These are phyloP conservation scores for Phytopythium mirpurense DNA, from an alignment of 352 stramenopile species.

Conservation along the genomic window DNA sequence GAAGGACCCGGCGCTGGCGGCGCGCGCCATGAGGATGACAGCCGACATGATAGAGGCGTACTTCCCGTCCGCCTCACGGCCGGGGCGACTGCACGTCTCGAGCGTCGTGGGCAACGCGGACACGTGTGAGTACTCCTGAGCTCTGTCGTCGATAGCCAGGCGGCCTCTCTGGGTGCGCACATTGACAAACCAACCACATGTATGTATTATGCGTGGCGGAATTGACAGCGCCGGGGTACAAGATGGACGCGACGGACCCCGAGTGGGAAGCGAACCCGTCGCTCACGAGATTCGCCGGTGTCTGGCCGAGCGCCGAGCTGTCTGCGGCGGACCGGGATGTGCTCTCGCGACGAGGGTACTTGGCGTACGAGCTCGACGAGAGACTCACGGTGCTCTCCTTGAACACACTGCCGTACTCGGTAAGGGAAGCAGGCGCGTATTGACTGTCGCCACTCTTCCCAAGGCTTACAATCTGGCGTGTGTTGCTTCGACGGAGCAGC, in stretches of 20 bases:
- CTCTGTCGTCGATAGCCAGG: too few species aligned
- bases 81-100: conserved; percentile 3
- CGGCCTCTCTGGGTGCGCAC: too few species aligned
- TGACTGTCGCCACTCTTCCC: background rate
- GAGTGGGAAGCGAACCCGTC: conserved; percentile 41
- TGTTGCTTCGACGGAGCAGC: background rate
- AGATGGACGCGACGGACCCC: conserved; percentile 70
- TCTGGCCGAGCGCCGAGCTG: conserved; percentile 45
- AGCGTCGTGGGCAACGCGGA: conserved; percentile 7
- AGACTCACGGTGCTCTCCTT: conserved; percentile 66
- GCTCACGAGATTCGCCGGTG: conserved; percentile 44
- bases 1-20: background rate
- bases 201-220: background rate
- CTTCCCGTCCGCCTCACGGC: background rate
- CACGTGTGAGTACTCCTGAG: conserved; percentile 5
- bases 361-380: conserved; percentile 57
- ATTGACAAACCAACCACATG: background rate
- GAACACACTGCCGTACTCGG: conserved; percentile 82
- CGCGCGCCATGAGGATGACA: background rate
- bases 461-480: background rate
- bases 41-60: conserved; percentile 3
- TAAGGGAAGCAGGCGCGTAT: conserved; percentile 24
- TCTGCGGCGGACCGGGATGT: conserved; percentile 40
- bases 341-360: conserved; percentile 56
- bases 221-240: conserved; percentile 54